Percentiles rank a stretch among this genome's conserved stretches.
phyloP scores from a whole-genome alignment of 106 monocot genomes.

The Acorus gramineus region DNA sequence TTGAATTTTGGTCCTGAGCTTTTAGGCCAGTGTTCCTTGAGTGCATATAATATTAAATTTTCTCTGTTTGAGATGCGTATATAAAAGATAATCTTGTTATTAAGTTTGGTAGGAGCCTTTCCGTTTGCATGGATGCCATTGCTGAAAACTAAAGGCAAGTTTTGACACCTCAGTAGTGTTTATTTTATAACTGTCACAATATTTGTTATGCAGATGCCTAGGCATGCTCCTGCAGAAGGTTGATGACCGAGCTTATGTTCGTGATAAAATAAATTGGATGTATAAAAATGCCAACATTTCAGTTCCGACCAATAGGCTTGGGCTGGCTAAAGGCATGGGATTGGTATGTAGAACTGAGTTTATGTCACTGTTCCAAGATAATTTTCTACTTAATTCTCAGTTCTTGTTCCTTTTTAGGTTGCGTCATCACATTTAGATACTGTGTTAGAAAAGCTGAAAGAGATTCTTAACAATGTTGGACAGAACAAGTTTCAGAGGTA shows the following conservation, averaged over 20 bases:
- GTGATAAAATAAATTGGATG: constrained; percentile 89
- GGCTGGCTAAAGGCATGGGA: constrained; percentile 97
- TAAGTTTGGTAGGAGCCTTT: too few species aligned
- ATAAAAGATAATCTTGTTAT: too few species aligned
- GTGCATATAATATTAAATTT: too few species aligned
- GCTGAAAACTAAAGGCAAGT: too few species aligned
- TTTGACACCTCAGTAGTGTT: too few species aligned
- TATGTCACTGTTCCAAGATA: background rate
- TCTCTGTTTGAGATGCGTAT: too few species aligned
- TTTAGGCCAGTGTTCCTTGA: too few species aligned
- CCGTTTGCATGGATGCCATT: too few species aligned
- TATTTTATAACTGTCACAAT: too few species aligned
- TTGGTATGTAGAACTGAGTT: constrained; percentile 54
- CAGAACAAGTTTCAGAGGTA: constrained; percentile 75
- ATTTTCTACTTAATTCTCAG: background rate
- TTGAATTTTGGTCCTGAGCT: too few species aligned
- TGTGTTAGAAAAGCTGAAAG: constrained; percentile 80
- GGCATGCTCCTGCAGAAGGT: constrained; percentile 96
- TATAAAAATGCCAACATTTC: constrained; percentile 76
- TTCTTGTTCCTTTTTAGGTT: constrained; percentile 32
- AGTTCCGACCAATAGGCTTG: constrained; percentile 78
- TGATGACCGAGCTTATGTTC: constrained; percentile 79
- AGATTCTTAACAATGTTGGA: constrained; percentile 77
- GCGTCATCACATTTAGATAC: constrained; percentile 95
- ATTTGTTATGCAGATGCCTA: constrained; percentile 57